A percentile compares a stretch with the other conserved stretches of the same genome.
Conservation (phyloP, 441 rosid species). For the Populus hybrid region DNA sequence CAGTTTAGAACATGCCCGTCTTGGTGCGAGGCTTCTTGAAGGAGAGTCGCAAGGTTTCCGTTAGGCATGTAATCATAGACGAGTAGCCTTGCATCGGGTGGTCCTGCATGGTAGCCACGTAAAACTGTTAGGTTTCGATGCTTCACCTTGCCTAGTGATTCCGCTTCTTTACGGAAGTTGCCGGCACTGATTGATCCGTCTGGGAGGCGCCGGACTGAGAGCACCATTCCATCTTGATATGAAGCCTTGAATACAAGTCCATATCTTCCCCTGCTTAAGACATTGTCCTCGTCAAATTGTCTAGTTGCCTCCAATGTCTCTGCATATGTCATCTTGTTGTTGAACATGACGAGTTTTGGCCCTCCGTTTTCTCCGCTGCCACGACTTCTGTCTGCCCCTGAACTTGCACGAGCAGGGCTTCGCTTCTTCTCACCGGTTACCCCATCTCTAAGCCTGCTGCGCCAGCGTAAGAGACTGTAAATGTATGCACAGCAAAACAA, state of each 20-base stretch:
- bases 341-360: slow-evolving; percentile 92
- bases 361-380: slow-evolving; percentile 85
- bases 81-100: slow-evolving; percentile 79
- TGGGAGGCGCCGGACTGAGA: slow-evolving; percentile 72
- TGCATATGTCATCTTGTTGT: slow-evolving; percentile 80
- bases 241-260: slow-evolving; percentile 87
- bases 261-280: slow-evolving; percentile 71
- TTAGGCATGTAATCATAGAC: slow-evolving; percentile 97
- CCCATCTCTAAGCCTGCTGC: slow-evolving; percentile 61
- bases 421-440: slow-evolving; percentile 83
- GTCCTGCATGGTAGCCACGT: slow-evolving; percentile 86
- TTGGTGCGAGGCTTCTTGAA: slow-evolving; percentile 96
- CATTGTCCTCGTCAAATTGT: slow-evolving; percentile 94
- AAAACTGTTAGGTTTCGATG: slow-evolving; percentile 85
- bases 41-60: slow-evolving; percentile 86
- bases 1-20: slow-evolving; percentile 97
- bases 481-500: slow-evolving; percentile 85
- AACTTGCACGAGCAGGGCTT: slow-evolving; percentile 86
- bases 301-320: slow-evolving; percentile 89
- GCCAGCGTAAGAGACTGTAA: slow-evolving; percentile 81
- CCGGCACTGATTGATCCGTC: slow-evolving; percentile 68
- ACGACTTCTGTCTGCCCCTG: slow-evolving; percentile 72
- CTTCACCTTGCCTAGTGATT: slow-evolving; percentile 72
- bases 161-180: slow-evolving; percentile 84
- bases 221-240: slow-evolving; percentile 91